phyloP scores from a whole-genome alignment of 305 asterid species.

The Solanum hybrid region DNA sequence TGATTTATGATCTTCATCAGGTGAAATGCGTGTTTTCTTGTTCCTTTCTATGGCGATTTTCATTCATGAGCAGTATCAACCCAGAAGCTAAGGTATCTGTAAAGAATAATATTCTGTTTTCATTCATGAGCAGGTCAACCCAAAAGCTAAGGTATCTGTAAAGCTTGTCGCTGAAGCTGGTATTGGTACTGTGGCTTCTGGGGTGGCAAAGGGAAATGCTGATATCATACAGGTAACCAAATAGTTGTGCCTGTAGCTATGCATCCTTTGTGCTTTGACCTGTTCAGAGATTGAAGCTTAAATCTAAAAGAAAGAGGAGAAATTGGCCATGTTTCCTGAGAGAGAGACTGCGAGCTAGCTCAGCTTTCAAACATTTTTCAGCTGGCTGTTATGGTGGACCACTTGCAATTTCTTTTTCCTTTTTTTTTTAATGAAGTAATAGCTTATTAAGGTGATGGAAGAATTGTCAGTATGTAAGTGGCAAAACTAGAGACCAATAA shows the following conservation, averaged over 20 bases:
- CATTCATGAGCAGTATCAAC: constrained; percentile 51
- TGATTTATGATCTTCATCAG: constrained; percentile 99
- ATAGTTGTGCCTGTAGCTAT: background rate
- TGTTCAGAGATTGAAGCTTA: background rate
- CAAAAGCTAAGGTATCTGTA: constrained; percentile 92
- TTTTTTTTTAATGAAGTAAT: background rate
- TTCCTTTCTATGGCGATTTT: background rate
- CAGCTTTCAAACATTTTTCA: background rate
- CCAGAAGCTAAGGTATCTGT: constrained; percentile 88
- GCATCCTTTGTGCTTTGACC: background rate
- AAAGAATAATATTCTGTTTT: background rate
- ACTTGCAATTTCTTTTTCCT: background rate
- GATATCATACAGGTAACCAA: constrained; percentile 80
- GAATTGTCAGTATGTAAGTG: background rate
- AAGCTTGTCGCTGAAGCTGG: constrained; percentile 99
- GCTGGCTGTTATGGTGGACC: constrained; percentile 1
- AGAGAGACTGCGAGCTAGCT: background rate
- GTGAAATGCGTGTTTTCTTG: constrained; percentile 18
- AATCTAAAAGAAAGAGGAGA: background rate
- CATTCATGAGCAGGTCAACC: constrained; percentile 67
- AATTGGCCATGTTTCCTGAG: background rate
- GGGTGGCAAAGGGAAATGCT: constrained; percentile 99
- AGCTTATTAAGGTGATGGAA: background rate
- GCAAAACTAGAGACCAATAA: background rate
- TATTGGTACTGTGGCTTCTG: constrained; percentile 99